A percentile compares a stretch with the other conserved stretches of the same genome.
phyloP scores from a whole-genome alignment of 352 stramenopile genomes.

The Pythium rhizo-oryzae region DNA sequence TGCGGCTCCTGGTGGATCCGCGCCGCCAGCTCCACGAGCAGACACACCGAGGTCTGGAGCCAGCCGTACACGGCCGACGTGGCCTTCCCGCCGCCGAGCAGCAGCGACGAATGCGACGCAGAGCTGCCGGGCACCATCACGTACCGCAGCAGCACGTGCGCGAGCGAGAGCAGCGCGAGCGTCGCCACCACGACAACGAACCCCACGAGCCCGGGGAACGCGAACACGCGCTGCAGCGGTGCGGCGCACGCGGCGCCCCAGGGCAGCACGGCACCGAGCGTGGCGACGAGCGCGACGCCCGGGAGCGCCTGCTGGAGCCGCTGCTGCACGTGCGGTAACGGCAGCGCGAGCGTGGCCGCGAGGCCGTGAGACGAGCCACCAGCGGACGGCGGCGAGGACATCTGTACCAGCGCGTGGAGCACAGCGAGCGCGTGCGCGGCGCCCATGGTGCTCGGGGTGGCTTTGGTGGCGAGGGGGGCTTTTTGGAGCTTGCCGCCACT shows the following conservation, averaged over 20 bases:
- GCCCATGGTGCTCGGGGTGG: conserved; percentile 27
- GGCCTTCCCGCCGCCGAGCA: conserved; percentile 28
- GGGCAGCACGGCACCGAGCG: conserved; percentile 10
- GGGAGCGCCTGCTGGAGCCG: conserved; percentile 34
- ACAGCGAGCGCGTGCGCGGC: conserved; percentile 32
- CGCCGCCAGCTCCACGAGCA: conserved; percentile 27
- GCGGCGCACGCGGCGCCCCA: conserved; percentile 6
- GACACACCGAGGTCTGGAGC: conserved; percentile 30
- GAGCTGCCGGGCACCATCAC: conserved; percentile 32
- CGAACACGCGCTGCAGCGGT: conserved; percentile 27
- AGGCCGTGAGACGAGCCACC: conserved; percentile 13
- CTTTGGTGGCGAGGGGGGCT: background rate
- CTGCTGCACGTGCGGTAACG: conserved; percentile 34
- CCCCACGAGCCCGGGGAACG: conserved; percentile 26
- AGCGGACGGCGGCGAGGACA: background rate
- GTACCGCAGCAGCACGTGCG: conserved; percentile 33
- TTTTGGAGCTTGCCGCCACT: background rate
- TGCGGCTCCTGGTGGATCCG: conserved; percentile 35
- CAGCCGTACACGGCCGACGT: conserved; percentile 33
- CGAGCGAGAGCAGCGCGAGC: conserved; percentile 25
- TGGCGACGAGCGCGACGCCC: conserved; percentile 27
- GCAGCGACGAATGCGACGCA: conserved; percentile 26
- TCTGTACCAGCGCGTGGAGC: conserved; percentile 31
- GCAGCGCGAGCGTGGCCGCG: conserved; percentile 25
- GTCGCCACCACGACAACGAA: conserved; percentile 16